Evolutionary conservation across 306 rosid genomes (phyloP).

Genomic region (Fragaria nilgerrensis): DNA sequence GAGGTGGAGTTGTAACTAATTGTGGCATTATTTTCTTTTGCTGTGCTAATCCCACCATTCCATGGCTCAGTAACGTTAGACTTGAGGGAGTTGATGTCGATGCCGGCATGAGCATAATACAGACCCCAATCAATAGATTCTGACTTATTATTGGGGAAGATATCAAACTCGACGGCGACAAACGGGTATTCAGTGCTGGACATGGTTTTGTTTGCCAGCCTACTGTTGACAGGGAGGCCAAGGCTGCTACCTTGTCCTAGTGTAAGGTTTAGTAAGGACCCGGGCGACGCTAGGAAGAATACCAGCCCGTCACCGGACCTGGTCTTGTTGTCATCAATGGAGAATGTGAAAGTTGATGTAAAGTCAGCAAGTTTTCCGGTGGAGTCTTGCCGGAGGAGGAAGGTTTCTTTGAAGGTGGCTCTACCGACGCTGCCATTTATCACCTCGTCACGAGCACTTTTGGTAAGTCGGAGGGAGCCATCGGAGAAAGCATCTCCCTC

Average conservation of each 20-base stretch:
- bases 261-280: neutral
- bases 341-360: neutral
- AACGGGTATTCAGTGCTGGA: neutral
- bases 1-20: neutral
- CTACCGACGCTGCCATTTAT: neutral
- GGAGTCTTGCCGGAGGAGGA: neutral
- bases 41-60: neutral
- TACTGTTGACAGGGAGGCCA: neutral
- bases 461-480: neutral
- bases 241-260: neutral
- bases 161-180: constrained; percentile 50
- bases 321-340: neutral
- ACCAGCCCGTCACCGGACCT: neutral
- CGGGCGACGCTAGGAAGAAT: neutral
- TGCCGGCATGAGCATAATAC: constrained; percentile 29
- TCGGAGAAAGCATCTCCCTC: neutral
- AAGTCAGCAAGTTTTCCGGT: too few relatives aligned
- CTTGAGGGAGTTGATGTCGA: constrained; percentile 41
- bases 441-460: neutral
- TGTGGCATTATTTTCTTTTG: neutral
- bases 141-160: constrained; percentile 11
- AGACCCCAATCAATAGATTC: too few relatives aligned
- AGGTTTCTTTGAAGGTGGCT: neutral
- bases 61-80: constrained; percentile 16
- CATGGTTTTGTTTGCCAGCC: too few relatives aligned